Conservation (phyloP, 768 basidiomycete genomes). For the Ephemerocybe angulata region DNA sequence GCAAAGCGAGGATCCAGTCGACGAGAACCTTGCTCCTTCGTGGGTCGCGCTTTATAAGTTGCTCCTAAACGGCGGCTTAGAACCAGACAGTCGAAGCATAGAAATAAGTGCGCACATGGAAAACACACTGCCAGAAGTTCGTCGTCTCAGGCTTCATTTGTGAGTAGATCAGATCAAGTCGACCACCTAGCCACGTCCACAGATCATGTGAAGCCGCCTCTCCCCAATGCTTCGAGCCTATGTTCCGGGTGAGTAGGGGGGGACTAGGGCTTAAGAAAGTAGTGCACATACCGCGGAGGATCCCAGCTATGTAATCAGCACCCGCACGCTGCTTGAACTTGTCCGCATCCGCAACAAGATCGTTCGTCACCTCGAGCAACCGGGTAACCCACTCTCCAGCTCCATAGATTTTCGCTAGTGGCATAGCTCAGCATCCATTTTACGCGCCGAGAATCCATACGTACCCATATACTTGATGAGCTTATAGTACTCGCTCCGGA, state of each 20-base stretch:
- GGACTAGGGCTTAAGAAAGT: neutral
- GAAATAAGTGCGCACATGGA: constrained; percentile 41
- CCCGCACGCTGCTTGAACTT: constrained; percentile 86
- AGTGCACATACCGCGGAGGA: constrained; percentile 59
- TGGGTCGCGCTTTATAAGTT: constrained; percentile 71
- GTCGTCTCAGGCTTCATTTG: constrained; percentile 87
- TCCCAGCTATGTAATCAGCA: constrained; percentile 60
- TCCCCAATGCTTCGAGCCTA: constrained; percentile 86
- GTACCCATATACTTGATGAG: constrained; percentile 41
- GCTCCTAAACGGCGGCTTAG: constrained; percentile 32
- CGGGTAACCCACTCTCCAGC: constrained; percentile 43
- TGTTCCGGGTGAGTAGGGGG: neutral
- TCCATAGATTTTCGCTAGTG: constrained; percentile 64
- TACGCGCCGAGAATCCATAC: neutral
- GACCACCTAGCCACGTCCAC: constrained; percentile 69
- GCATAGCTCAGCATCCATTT: neutral
- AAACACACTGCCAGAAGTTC: constrained; percentile 66
- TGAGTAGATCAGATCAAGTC: constrained; percentile 58
- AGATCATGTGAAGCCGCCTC: constrained; percentile 46
- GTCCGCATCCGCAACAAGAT: constrained; percentile 59
- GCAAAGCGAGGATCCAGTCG: constrained; percentile 71
- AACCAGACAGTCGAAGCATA: neutral
- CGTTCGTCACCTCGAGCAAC: constrained; percentile 54
- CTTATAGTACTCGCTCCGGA: constrained; percentile 48
- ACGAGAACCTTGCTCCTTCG: constrained; percentile 70